Percentiles rank a stretch among this genome's conserved stretches.
phyloP scores from a whole-genome alignment of 2,329 filamentous ascomycete species.

The Annulohypoxylon truncatum region DNA sequence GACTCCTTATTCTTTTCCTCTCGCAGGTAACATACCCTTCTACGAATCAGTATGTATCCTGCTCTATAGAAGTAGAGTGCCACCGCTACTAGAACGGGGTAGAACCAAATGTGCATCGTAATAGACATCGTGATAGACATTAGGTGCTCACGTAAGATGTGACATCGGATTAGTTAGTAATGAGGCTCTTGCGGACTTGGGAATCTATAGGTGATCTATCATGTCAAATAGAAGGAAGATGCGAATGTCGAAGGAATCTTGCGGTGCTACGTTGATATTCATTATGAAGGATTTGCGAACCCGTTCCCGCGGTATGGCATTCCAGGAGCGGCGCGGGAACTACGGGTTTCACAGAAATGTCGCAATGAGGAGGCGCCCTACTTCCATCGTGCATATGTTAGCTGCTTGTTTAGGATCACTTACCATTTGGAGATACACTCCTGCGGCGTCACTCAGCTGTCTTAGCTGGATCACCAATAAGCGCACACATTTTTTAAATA shows the following conservation, averaged over 20 bases:
- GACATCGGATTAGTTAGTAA: neutral
- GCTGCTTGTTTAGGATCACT: constrained; percentile 3
- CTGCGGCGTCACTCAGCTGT: neutral
- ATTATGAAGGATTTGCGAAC: constrained; percentile 1
- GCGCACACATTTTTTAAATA: neutral
- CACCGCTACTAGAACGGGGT: constrained; percentile 7
- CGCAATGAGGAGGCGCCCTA: constrained; percentile 1
- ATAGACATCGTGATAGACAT: constrained; percentile 8
- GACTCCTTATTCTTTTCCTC: neutral
- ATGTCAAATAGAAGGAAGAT: neutral
- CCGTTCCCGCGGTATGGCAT: neutral
- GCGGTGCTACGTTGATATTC: neutral
- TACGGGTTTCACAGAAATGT: constrained; percentile 4
- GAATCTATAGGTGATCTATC: neutral
- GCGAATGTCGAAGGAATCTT: neutral
- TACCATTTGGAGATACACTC: constrained; percentile 7
- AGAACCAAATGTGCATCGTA: constrained; percentile 22
- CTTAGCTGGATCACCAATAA: constrained; percentile 1
- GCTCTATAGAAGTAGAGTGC: constrained; percentile 20
- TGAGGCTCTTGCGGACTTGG: neutral
- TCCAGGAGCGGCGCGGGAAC: neutral
- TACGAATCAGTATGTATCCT: neutral
- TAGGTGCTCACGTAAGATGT: neutral
- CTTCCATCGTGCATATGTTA: constrained; percentile 2
- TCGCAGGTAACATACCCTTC: neutral